Conservation (phyloP, 306 rosid species). For the Cicer pinnatifidum region DNA sequence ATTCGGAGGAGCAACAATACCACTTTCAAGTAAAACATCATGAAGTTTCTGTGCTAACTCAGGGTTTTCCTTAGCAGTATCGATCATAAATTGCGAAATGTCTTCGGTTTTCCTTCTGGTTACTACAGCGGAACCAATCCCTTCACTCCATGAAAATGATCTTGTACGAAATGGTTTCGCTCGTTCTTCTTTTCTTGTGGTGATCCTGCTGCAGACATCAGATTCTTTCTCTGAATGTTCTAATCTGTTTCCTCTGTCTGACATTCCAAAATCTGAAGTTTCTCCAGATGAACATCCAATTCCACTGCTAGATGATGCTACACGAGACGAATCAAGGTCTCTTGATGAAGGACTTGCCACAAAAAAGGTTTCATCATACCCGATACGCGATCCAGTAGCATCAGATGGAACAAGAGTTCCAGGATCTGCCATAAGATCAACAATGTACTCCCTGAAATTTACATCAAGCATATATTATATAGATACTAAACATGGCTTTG, state of each 20-base stretch:
- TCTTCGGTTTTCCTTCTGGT: constrained; percentile 81
- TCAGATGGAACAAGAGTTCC: constrained; percentile 97
- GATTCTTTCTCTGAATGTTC: constrained; percentile 58
- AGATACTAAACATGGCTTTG: constrained; percentile 38
- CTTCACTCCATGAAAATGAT: constrained; percentile 99
- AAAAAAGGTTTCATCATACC: constrained; percentile 63
- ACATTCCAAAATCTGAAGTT: constrained; percentile 59
- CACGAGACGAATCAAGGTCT: constrained; percentile 77
- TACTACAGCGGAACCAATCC: constrained; percentile 80
- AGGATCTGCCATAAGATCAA: constrained; percentile 97
- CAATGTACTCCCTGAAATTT: constrained; percentile 95
- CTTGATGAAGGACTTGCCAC: constrained; percentile 73
- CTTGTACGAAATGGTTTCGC: constrained; percentile 48
- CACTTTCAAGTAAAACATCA: constrained; percentile 91
- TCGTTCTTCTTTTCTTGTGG: constrained; percentile 53
- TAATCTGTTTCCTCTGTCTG: constrained; percentile 56
- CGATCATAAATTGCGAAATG: constrained; percentile 95
- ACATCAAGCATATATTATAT: constrained; percentile 47
- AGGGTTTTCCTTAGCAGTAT: constrained; percentile 97
- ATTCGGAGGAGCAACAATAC: constrained; percentile 91
- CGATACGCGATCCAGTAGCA: constrained; percentile 68
- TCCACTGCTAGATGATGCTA: constrained; percentile 81
- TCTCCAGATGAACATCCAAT: constrained; percentile 78
- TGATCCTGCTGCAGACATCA: constrained; percentile 46
- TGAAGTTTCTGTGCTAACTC: constrained; percentile 88